Conservation (phyloP, 441 rosid species). For the Croton setiger region DNA sequence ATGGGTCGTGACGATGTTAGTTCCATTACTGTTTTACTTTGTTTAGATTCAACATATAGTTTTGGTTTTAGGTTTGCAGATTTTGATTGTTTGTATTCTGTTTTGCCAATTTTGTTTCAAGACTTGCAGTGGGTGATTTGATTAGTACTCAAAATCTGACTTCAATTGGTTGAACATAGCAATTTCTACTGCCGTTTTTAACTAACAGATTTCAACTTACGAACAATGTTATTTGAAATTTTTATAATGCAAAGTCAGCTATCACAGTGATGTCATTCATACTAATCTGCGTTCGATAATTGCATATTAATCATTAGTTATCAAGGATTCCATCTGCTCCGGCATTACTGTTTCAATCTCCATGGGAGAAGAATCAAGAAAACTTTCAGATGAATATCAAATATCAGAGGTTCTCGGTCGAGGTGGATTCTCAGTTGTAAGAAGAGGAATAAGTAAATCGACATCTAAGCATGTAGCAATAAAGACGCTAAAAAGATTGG, state of each 20-base stretch:
- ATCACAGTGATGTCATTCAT: constrained; percentile 35
- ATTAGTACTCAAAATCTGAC: too few relatives aligned
- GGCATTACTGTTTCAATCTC: constrained; percentile 2
- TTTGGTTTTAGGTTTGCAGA: too few relatives aligned
- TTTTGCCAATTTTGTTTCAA: too few relatives aligned
- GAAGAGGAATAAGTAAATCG: constrained; percentile 41
- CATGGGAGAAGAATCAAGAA: constrained; percentile 56
- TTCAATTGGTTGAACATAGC: too few relatives aligned
- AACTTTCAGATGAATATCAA: constrained; percentile 52
- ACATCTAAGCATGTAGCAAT: constrained; percentile 40
- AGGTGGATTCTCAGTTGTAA: constrained; percentile 78
- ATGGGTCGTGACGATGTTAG: too few relatives aligned
- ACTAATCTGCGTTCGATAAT: constrained; percentile 27
- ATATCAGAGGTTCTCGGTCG: constrained; percentile 49
- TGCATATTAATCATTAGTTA: constrained; percentile 18
- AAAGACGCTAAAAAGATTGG: constrained; percentile 56
- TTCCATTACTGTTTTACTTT: too few relatives aligned
- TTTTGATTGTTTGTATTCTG: too few relatives aligned
- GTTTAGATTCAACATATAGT: too few relatives aligned
- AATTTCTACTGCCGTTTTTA: too few relatives aligned
- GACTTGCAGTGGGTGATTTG: too few relatives aligned
- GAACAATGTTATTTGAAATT: too few relatives aligned
- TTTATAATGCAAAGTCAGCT: constrained; percentile 16
- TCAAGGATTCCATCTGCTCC: constrained; percentile 6
- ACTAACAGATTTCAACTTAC: too few relatives aligned